Percentiles rank a stretch among this genome's conserved stretches.
Conservation (phyloP, 306 rosid species). For the apple (Malus domestica) region ASM211411v1 NC_041789.1:31900001-31900500, state of each 20-base stretch:
- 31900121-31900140: conserved; percentile 26
- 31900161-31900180: conserved; percentile 51
- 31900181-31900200: conserved; percentile 27
- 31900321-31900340: not conserved
- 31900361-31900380: not conserved
- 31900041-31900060: conserved; percentile 86
- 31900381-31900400: conserved; percentile 16
- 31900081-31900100: conserved; percentile 79
- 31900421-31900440: not conserved
- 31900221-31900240: conserved; percentile 57
- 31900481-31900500: not conserved
- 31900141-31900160: conserved; percentile 55
- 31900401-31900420: not conserved
- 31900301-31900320: conserved; percentile 36
- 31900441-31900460: not conserved
- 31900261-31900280: conserved; percentile 52
- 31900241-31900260: conserved; percentile 53
- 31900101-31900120: conserved; percentile 32
- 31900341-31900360: not conserved
- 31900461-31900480: conserved; percentile 10
- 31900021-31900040: conserved; percentile 89
- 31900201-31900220: conserved; percentile 1
- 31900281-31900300: conserved; percentile 30
- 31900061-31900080: conserved; percentile 73
- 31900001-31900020: conserved; percentile 95